Base-by-base conservation (phyloP, 2,329 filamentous ascomycete genomes). In the Aspergillus floridensis region DNA sequence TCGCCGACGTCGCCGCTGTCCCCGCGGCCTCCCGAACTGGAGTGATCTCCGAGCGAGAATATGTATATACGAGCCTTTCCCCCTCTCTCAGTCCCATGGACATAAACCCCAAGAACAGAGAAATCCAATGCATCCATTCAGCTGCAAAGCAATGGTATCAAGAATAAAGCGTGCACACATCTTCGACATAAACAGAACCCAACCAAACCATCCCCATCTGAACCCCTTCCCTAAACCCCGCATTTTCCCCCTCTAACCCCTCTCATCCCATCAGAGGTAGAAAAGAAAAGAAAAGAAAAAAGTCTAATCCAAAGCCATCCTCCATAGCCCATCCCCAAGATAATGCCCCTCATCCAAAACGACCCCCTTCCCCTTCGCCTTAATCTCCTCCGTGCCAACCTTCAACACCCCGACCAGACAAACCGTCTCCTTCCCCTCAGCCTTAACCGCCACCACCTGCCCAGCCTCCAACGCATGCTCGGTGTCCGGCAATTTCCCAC, bases 291-390 rank as follows among this genome's bases (percentile, higher is more conserved):
- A 26, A 16, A 56, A 48, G 6, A 56, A 60, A 8, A 3, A 2
- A 16, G 1, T 35, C 80, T 76, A 86, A 75, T 83, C 81, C 68
- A 86, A 73, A 62, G 78, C 77, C 74, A 96, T 74, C 68, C 83
- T 90, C 95, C 95, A 99, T 68, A 99, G 79, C 19, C 93, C 95
- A 81, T 99, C 95, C 0, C 95, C 95, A 56, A 98, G 75, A 79
- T 89, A 98, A 83, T 99, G 95, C 32, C 91, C 91, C 62, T 92
- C 89, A 80, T 98, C 93, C 66, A 98, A 91, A 16, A 93, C 95
- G 5, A 93, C 90, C 0, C 95, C 95, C 80, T 98, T 98, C 66
- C 92, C 92, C 80, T 93, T 93, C 66, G 87, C 88, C 84, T 95
- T 96, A 74, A 96, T 93, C 77, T 97, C 92, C 76, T 88, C 88